Base-by-base conservation (phyloP, 148 eudicot species). In the Nyssa sinensis region DNA sequence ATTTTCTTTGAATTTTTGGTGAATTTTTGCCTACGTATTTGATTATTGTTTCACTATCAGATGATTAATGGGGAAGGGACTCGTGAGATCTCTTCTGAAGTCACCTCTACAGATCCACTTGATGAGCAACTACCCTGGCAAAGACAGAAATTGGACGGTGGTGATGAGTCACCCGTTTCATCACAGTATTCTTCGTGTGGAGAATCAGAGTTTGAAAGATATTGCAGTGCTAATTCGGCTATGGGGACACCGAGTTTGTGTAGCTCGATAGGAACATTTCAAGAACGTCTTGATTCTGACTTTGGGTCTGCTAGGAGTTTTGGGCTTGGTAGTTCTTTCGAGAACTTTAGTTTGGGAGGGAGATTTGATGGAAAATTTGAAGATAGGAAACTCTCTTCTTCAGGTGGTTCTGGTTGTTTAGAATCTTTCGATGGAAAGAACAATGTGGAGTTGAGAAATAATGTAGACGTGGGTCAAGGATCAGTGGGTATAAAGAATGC, bases 191-290 rank as follows among this genome's bases (percentile, higher is more conserved):
- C 97, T 0, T 94, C 98, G 0, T 89, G 97, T 75, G 98, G 89
- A 4, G 98, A 94, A 70, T 92, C 98, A 7, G 97, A 94, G 80
- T 90, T 87, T 79, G 98, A 92, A 58, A 86, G 92, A 35, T 94
- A 94, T 77, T 90, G 97, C 71, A 94, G 98, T 72, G 97, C 98
- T 17, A 90, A 90, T 87, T 94, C 98, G 2, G 90, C 71, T 0
- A 86, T 90, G 92, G 98, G 97, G 4, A 94, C 98, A 60, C 91
- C 98, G 62, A 94, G 98, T 82, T 75, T 88, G 77, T 86, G 93
- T 79, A 81, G 93, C 73, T 92, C 94, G 8, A 83, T 82, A 69
- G 97, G 96, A 17, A 62, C 89, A 35, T 86, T 83, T 83, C 89
- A 88, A 64, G 96, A 91, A 51, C 84, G 77, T 66, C 44, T 61